phyloP scores from a whole-genome alignment of 1,284 basidiomycete genomes.

The Tetrapyrgos nigripes region DNA sequence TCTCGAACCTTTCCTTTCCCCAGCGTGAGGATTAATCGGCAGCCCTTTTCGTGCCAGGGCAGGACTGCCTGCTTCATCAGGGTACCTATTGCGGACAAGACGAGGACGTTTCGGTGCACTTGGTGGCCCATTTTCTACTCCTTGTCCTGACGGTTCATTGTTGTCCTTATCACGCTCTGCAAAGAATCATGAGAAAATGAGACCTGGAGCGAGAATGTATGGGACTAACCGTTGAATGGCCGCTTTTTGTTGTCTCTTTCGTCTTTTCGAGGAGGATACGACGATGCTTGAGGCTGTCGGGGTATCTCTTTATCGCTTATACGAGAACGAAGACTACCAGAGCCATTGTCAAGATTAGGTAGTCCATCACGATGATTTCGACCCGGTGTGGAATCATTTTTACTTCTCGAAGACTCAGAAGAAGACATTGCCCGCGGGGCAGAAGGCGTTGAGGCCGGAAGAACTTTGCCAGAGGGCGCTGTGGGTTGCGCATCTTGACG shows the following conservation, averaged over 20 bases:
- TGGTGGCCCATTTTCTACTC: constrained; percentile 32
- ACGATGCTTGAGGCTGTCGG: constrained; percentile 42
- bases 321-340: constrained; percentile 67
- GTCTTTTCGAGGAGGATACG: constrained; percentile 47
- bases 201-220: constrained; percentile 7
- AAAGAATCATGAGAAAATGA: constrained; percentile 23
- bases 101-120: constrained; percentile 60
- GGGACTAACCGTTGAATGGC: constrained; percentile 63
- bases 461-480: constrained; percentile 40
- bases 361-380: constrained; percentile 43
- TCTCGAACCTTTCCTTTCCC: constrained; percentile 62
- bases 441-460: constrained; percentile 68
- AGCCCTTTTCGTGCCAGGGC: constrained; percentile 62
- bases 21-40: constrained; percentile 63
- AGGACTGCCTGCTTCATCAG: constrained; percentile 21
- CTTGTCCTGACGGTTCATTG: constrained; percentile 30
- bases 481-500: constrained; percentile 6
- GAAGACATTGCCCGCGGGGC: constrained; percentile 75
- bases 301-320: constrained; percentile 65
- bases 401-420: constrained; percentile 42
- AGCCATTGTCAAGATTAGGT: constrained; percentile 31
- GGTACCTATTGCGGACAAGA: constrained; percentile 44
- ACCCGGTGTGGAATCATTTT: constrained; percentile 42
- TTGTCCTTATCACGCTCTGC: constrained; percentile 60
- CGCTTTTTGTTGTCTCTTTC: constrained; percentile 74